These are phyloP conservation scores for Triticum timopheevii DNA, from an alignment of 176 grass and related monocot genomes.

Conservation along the genomic window DNA sequence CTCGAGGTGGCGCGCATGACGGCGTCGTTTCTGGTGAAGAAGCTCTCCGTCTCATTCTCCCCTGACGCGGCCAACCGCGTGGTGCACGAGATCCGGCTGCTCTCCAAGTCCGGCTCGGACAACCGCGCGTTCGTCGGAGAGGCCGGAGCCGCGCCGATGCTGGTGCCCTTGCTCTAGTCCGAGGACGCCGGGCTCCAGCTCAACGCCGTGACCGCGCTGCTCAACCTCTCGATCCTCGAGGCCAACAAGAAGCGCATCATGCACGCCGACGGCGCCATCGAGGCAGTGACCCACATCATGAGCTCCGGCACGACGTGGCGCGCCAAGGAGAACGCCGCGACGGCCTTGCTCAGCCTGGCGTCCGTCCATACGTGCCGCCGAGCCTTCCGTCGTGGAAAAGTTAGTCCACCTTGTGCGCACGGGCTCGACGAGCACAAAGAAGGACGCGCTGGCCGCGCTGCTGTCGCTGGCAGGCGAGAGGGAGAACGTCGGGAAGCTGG, in stretches of 20 bases:
- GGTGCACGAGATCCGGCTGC: conserved; percentile 83
- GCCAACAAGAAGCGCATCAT: conserved; percentile 96
- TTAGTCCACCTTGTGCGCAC: too few relatives aligned
- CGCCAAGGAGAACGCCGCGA: conserved; percentile 86
- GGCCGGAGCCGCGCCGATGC: conserved; percentile 70
- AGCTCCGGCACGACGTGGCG: conserved; percentile 64
- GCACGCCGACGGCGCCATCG: conserved; percentile 75
- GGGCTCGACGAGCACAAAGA: too few relatives aligned
- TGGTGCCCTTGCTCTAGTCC: conserved; percentile 78
- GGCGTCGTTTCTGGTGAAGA: conserved; percentile 77
- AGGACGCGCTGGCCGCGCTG: too few relatives aligned
- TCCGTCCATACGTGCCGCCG: too few relatives aligned
- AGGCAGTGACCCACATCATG: conserved; percentile 60
- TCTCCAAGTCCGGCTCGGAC: conserved; percentile 69
- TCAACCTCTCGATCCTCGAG: conserved; percentile 90
- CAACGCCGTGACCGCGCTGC: conserved; percentile 80
- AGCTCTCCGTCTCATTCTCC: conserved; percentile 49
- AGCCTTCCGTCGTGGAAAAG: too few relatives aligned
- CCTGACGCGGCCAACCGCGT: conserved; percentile 68
- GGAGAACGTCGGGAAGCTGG: too few relatives aligned
- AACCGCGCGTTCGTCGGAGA: conserved; percentile 83
- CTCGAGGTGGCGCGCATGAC: conserved; percentile 91
- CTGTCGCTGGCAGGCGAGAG: too few relatives aligned
- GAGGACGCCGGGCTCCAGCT: conserved; percentile 69
- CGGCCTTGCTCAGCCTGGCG: background rate